Evolutionary conservation across 78 protist genomes (phyloP).

Genomic region (Chrysochromulina parva): DNA sequence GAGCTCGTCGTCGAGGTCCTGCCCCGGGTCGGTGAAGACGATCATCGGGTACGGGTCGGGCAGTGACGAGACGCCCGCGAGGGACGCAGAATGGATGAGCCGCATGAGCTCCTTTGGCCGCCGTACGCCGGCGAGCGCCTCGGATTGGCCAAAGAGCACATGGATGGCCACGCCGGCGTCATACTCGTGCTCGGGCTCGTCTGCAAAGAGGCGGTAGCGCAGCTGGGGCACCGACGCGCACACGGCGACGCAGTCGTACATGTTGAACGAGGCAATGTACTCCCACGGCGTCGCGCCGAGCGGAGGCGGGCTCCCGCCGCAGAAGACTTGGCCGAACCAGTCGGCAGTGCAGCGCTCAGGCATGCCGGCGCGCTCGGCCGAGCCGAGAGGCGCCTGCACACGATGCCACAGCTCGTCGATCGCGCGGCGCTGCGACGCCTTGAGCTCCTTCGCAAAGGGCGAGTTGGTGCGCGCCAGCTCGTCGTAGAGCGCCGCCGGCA

Average conservation of each 20-base stretch:
- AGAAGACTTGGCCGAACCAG: neutral
- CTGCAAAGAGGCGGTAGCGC: neutral
- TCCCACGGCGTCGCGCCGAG: too few relatives aligned
- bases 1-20: constrained; percentile 15
- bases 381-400: neutral
- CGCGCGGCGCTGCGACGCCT: neutral
- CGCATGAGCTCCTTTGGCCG: too few relatives aligned
- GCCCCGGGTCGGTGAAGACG: too few relatives aligned
- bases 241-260: neutral
- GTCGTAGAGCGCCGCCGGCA: neutral
- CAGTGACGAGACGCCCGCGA: too few relatives aligned
- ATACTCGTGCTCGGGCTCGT: too few relatives aligned
- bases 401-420: neutral
- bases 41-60: too few relatives aligned
- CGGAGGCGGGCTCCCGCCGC: neutral
- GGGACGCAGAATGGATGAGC: too few relatives aligned
- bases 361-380: neutral
- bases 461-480: neutral
- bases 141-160: too few relatives aligned
- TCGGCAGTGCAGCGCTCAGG: neutral
- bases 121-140: too few relatives aligned
- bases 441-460: neutral
- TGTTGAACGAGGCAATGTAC: neutral
- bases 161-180: too few relatives aligned
- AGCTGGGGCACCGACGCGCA: neutral